These are phyloP conservation scores for Phycomyces nitens DNA, from an alignment of 192 early-diverging fungal genomes.

Conservation along the genomic window DNA sequence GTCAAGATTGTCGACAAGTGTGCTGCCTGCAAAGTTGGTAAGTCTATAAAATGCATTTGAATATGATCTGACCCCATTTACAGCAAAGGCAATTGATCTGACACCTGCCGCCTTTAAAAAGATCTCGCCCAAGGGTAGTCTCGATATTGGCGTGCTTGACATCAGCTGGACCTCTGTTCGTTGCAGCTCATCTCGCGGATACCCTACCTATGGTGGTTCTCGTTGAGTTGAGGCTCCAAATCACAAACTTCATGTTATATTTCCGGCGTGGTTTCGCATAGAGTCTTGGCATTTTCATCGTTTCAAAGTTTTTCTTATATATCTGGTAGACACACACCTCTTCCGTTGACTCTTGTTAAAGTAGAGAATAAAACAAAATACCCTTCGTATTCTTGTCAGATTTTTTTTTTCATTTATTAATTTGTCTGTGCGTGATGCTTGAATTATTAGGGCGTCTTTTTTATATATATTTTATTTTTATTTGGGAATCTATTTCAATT, in stretches of 20 bases:
- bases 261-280: no score
- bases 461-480: no score
- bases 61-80: background rate
- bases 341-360: background rate
- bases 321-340: background rate
- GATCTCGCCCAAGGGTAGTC: conserved; percentile 7
- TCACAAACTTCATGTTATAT: no score
- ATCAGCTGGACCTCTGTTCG: conserved; percentile 15
- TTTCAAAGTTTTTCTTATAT: background rate
- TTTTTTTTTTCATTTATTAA: conserved; percentile 2
- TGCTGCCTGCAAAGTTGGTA: conserved; percentile 26
- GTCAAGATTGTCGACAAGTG: conserved; percentile 38
- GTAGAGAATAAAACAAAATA: conserved; percentile 4
- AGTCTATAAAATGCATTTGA: no score
- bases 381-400: background rate
- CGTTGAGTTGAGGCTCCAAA: no score
- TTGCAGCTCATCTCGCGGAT: conserved; percentile 4
- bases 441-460: no score
- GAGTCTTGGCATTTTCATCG: no score
- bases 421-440: no score
- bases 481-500: no score
- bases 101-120: conserved; percentile 24
- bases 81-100: conserved; percentile 21
- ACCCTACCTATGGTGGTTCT: background rate
- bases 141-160: conserved; percentile 18